Evolutionary conservation across 129 eudicot species (phyloP).

Genomic region (Flaveria robusta): DNA sequence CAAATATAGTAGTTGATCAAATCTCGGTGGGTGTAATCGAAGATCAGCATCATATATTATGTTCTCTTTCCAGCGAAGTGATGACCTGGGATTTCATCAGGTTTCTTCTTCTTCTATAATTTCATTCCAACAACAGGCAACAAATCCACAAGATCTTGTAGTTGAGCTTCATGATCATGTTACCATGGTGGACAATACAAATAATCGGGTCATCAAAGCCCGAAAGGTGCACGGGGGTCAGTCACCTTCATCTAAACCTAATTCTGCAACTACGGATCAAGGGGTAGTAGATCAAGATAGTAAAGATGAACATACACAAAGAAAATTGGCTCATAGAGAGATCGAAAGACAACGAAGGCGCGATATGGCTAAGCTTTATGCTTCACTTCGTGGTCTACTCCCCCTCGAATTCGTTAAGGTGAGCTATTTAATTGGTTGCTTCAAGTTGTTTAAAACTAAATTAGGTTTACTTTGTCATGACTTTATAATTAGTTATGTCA

Average conservation of each 20-base stretch:
- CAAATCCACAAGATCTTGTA: constrained; percentile 40
- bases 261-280: constrained; percentile 19
- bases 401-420: constrained; percentile 74
- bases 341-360: constrained; percentile 66
- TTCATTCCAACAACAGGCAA: constrained; percentile 33
- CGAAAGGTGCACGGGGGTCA: constrained; percentile 29
- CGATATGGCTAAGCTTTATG: constrained; percentile 66
- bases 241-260: constrained; percentile 36
- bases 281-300: background rate
- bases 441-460: background rate
- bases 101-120: constrained; percentile 30
- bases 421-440: background rate
- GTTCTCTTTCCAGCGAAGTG: constrained; percentile 53
- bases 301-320: constrained; percentile 37
- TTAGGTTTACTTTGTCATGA: constrained; percentile 1
- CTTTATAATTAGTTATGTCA: background rate
- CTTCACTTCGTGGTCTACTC: constrained; percentile 66
- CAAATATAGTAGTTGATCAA: constrained; percentile 31
- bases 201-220: constrained; percentile 13
- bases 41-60: constrained; percentile 29
- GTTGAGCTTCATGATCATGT: constrained; percentile 28
- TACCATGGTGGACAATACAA: constrained; percentile 17
- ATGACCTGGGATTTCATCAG: constrained; percentile 40
- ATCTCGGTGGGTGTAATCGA: constrained; percentile 33
- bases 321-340: constrained; percentile 52